A percentile compares a stretch with the other conserved stretches of the same genome.
phyloP scores from a whole-genome alignment of 2,329 filamentous ascomycete genomes.

The Chaetomium sp. region DNA sequence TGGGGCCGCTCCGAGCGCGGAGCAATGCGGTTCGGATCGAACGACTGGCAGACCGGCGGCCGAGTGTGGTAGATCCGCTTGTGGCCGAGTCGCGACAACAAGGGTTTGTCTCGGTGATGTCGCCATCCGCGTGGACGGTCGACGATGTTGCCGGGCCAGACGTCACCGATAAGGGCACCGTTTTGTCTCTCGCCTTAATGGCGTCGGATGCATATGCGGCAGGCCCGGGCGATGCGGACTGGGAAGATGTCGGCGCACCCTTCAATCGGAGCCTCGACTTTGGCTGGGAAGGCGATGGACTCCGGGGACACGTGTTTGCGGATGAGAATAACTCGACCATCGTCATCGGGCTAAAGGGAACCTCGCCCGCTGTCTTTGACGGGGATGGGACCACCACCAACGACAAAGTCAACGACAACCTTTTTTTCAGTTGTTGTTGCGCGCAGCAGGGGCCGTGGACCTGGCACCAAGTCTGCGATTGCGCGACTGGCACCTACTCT shows the following conservation, averaged over 20 bases:
- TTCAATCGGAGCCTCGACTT: slow-evolving; percentile 88
- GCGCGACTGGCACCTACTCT: slow-evolving; percentile 76
- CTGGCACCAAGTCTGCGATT: slow-evolving; percentile 91
- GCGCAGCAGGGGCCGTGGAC: slow-evolving; percentile 85
- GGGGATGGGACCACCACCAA: slow-evolving; percentile 96
- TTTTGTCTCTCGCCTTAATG: slow-evolving; percentile 81
- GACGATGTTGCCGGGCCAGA: slow-evolving; percentile 76
- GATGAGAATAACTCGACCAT: slow-evolving; percentile 81
- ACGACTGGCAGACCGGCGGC: slow-evolving; percentile 70
- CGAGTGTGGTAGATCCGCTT: slow-evolving; percentile 69
- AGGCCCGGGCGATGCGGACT: slow-evolving; percentile 64
- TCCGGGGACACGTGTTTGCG: slow-evolving; percentile 87
- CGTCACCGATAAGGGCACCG: slow-evolving; percentile 74
- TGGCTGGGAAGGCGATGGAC: slow-evolving; percentile 83
- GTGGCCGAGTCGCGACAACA: slow-evolving; percentile 64
- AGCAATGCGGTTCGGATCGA: slow-evolving; percentile 67
- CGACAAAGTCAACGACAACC: slow-evolving; percentile 95
- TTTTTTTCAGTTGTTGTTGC: slow-evolving; percentile 98
- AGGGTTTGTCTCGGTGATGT: slow-evolving; percentile 61
- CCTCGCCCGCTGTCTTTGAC: slow-evolving; percentile 83
- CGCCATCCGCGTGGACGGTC: slow-evolving; percentile 71
- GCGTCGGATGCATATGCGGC: slow-evolving; percentile 83
- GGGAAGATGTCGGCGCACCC: slow-evolving; percentile 70
- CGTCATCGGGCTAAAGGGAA: slow-evolving; percentile 89
- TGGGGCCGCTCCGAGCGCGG: slow-evolving; percentile 51